Percentiles rank a stretch among this genome's conserved stretches.
phyloP scores from a whole-genome alignment of 2,329 filamentous ascomycete genomes.

The Aspergillus sp. region DNA sequence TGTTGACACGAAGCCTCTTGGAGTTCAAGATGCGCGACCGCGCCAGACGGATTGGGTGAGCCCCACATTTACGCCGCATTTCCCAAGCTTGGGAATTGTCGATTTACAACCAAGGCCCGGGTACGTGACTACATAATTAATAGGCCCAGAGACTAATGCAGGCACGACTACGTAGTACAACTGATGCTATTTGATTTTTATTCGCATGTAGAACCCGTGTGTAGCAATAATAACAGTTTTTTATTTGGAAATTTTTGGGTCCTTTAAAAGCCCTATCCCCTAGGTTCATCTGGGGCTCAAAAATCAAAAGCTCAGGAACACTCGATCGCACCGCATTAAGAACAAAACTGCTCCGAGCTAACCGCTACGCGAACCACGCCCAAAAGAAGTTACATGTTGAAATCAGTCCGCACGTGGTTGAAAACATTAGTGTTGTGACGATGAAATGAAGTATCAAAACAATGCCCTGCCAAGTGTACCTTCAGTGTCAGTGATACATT shows the following conservation, averaged over 20 bases:
- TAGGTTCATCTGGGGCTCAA: background rate
- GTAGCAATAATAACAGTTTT: no score
- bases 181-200: no score
- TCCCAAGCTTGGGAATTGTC: background rate
- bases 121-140: no score
- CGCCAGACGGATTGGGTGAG: background rate
- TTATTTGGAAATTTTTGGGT: no score
- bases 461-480: conserved; percentile 39
- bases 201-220: no score
- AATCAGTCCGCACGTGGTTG: background rate
- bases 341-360: background rate
- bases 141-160: no score
- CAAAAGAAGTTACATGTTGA: background rate
- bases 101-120: no score
- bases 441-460: conserved; percentile 31
- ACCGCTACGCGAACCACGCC: background rate
- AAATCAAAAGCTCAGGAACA: background rate
- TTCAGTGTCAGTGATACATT: conserved; percentile 47
- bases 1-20: conserved; percentile 44
- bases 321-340: background rate
- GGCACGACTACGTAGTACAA: no score
- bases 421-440: background rate
- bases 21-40: conserved; percentile 21
- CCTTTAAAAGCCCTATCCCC: no score
- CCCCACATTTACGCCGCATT: conserved; percentile 12